These are phyloP conservation scores for Colletotrichum nymphaeae DNA, from an alignment of 2,329 filamentous ascomycete genomes.

Conservation along the genomic window DNA sequence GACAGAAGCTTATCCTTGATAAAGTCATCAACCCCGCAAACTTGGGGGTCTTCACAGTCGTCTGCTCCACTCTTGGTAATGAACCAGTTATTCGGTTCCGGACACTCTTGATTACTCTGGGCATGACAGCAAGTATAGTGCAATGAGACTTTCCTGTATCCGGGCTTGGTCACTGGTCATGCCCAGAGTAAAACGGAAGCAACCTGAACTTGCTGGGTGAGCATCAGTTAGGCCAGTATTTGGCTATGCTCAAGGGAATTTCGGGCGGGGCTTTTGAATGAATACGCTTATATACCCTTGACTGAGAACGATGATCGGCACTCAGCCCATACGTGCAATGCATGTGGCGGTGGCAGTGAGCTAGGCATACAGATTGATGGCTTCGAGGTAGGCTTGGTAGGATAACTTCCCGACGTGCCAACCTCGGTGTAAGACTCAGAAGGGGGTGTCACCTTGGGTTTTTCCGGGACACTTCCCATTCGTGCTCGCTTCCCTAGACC, in stretches of 20 bases:
- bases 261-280: background rate
- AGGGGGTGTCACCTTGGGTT: background rate
- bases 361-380: background rate
- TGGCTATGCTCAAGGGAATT: background rate
- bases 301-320: background rate
- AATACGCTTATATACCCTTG: background rate
- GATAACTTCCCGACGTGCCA: background rate
- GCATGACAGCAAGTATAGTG: no score
- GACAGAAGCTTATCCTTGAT: background rate
- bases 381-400: background rate
- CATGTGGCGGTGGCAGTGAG: constrained; percentile 33
- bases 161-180: background rate
- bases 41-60: background rate
- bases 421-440: background rate
- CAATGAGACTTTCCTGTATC: no score
- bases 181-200: background rate
- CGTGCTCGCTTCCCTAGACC: constrained; percentile 15
- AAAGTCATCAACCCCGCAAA: background rate
- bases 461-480: constrained; percentile 21
- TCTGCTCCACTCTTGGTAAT: background rate
- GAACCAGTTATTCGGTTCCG: background rate
- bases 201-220: background rate
- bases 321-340: constrained; percentile 1
- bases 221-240: background rate
- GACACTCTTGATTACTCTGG: background rate